phyloP scores from a whole-genome alignment of 345 rosid species.

The Barbarea vulgaris region DNA sequence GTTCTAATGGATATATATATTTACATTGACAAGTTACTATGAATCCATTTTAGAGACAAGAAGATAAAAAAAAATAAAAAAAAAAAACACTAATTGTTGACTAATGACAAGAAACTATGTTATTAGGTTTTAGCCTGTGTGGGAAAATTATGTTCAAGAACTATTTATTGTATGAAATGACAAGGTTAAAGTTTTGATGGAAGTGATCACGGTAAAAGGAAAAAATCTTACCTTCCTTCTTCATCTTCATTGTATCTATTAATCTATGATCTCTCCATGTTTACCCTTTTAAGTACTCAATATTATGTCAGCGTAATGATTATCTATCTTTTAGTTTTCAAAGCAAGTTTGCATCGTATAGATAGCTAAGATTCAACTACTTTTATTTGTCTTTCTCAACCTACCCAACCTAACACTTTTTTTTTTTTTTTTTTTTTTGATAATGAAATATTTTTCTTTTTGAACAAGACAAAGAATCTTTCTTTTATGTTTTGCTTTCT shows the following conservation, averaged over 20 bases:
- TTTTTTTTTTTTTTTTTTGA: background rate
- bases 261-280: background rate
- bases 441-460: slow-evolving; percentile 24
- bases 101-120: background rate
- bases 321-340: background rate
- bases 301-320: slow-evolving; percentile 15
- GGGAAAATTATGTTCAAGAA: slow-evolving; percentile 64
- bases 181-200: slow-evolving; percentile 34
- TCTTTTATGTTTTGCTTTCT: slow-evolving; percentile 31
- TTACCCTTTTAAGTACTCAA: background rate
- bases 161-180: slow-evolving; percentile 60
- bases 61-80: background rate
- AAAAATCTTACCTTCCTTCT: background rate
- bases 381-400: slow-evolving; percentile 29
- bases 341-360: slow-evolving; percentile 19
- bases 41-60: background rate
- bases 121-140: background rate
- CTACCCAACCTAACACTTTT: slow-evolving; percentile 32
- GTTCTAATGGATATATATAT: background rate
- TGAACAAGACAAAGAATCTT: slow-evolving; percentile 30
- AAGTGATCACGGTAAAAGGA: slow-evolving; percentile 54
- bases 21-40: background rate
- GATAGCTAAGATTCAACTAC: slow-evolving; percentile 17
- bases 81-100: background rate
- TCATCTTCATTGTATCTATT: background rate